Conservation (phyloP, 2,329 filamentous ascomycete species). For the Fusarium protoensiforme region DNA sequence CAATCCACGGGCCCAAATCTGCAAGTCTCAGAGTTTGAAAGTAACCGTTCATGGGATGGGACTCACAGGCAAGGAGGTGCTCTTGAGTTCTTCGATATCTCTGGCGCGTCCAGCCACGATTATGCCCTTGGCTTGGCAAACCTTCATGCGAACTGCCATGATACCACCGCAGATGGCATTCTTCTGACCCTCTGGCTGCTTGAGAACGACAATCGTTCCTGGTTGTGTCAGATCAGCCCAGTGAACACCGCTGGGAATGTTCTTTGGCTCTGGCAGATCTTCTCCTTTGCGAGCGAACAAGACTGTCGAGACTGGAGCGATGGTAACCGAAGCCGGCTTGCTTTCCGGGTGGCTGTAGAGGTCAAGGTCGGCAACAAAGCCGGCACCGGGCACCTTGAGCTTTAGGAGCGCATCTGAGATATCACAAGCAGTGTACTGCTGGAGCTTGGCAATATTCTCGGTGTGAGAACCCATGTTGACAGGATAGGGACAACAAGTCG, state of each 20-base stretch:
- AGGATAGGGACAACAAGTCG: slow-evolving; percentile 20
- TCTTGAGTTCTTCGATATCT: slow-evolving; percentile 70
- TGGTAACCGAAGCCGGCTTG: slow-evolving; percentile 43
- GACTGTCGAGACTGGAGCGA: slow-evolving; percentile 70
- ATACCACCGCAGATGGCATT: slow-evolving; percentile 83
- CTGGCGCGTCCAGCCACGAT: slow-evolving; percentile 76
- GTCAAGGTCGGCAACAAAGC: slow-evolving; percentile 70
- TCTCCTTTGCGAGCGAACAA: slow-evolving; percentile 70
- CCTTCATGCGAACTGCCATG: slow-evolving; percentile 76
- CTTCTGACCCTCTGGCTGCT: slow-evolving; percentile 71
- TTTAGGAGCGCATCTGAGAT: slow-evolving; percentile 80
- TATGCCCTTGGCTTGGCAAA: slow-evolving; percentile 68
- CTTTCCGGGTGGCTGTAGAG: slow-evolving; percentile 46
- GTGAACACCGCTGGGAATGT: slow-evolving; percentile 69
- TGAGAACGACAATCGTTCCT: slow-evolving; percentile 72
- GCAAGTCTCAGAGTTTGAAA: slow-evolving; percentile 30
- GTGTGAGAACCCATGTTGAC: slow-evolving; percentile 33
- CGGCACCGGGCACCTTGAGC: slow-evolving; percentile 72
- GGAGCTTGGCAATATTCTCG: slow-evolving; percentile 44
- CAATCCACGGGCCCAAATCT: slow-evolving; percentile 67
- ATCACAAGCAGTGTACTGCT: slow-evolving; percentile 62
- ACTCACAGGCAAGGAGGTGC: slow-evolving; percentile 66
- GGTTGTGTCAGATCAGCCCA: slow-evolving; percentile 74
- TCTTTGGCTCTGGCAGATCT: slow-evolving; percentile 48
- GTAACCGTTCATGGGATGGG: slow-evolving; percentile 5